Evolutionary conservation across 306 rosid genomes (phyloP), one percentile per base, ranked within the genome.

Genomic region (Dalbergia oliveri): DNA sequence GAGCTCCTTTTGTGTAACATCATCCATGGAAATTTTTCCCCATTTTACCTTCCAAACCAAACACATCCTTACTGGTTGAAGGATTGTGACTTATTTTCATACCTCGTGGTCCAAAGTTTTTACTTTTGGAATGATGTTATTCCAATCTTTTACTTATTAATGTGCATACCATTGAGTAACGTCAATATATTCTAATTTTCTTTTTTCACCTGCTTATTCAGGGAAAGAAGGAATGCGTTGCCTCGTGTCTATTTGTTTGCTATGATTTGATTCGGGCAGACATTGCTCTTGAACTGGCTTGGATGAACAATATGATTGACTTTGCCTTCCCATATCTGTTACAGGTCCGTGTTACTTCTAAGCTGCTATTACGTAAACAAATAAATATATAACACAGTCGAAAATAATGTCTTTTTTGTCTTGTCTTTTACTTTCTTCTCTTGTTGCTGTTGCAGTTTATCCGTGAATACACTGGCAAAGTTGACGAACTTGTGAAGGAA

Each of bases 201-300:
- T 50, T 50, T 66, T 78, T 73, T 9, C 65, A 14, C 78, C 6
- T 84, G 80, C 50, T 33, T 59, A 41, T 88, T 80, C 96, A 96
- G 99, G 98, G 97, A 85, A 96, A 93, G 97, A 96, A 96, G 86
- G 99, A 96, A 84, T 96, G 98, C 88, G 93, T 91, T 76, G 99
- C 99, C 13, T 91, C 99, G 10, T 93, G 99, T 81, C 94, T 96
- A 83, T 96, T 93, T 84, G 99, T 96, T 74, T 93, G 99, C 73
- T 96, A 96, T 33, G 99, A 96, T 86, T 84, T 96, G 77, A 90
- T 96, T 62, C 91, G 98, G 74, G 87, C 91, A 1, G 99, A 96
- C 33, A 72, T 94, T 73, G 97, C 88, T 51, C 93, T 96, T 62
- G 99, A 96, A 74, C 97, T 93, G 77, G 98, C 99, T 33, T 96